Base-by-base conservation (phyloP, 805 yeast species). In the Zygosaccharomyces siamensis region DNA sequence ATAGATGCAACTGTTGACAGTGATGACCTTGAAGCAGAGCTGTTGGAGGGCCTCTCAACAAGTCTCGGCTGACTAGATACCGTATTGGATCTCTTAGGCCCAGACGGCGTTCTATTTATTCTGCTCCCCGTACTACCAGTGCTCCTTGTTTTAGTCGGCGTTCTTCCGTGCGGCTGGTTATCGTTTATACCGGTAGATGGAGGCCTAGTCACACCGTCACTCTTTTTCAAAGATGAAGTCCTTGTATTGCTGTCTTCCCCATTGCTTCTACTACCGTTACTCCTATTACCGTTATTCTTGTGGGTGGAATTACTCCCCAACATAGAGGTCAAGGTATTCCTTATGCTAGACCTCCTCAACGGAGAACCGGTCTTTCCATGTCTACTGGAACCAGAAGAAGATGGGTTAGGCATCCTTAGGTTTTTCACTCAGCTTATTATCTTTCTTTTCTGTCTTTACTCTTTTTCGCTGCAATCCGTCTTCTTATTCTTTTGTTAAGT, bases 331-430 rank as follows among this genome's bases (percentile, higher is more conserved):
- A 62, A 46, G 3, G 64, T 58, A 30, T 51, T 57, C 41, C 57
- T 62, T 16, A 62, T 53, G n/a, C 64, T 50, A 7, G 64, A 56
- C 27, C 60, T 47, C 43, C 59, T 54, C 31, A 54, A 45, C n/a
- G 43, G 41, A 16, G 48, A 39, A 39, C 44, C 33, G 20, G 35
- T 14, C 21, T 30, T 41, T 6, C 27, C 18, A 24, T 33, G 27
- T 33, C 37, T 41, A 18, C 23, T 2, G 18, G 44, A 20, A 30
- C 31, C 39, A 16, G 38, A 35, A 21, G 48, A 26, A 16, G 48
- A 45, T 18, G 48, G 18, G 20, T 38, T 41, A 41, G 36, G 36
- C 44, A 41, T 41, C 44, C 28, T 41, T 41, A 2, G 16, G 21
- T 12, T 24, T 40, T n/a, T 16, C 5, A 14, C 21, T 40, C 7